These are phyloP conservation scores for Chrysosporium keratinophilum DNA, from an alignment of 2,329 filamentous ascomycete genomes.

Conservation along the genomic window DNA sequence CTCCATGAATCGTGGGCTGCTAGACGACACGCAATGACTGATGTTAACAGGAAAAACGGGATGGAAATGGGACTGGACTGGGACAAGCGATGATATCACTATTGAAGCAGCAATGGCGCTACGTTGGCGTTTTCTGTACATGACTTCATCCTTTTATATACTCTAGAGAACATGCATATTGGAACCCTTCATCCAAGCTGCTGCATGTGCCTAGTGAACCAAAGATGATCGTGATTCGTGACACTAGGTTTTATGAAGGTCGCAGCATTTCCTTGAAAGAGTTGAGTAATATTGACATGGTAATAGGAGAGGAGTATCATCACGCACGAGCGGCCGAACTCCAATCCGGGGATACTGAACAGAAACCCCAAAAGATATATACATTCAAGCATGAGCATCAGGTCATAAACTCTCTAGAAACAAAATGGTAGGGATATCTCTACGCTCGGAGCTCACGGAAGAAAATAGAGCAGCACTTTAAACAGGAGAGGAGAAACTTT, in stretches of 20 bases:
- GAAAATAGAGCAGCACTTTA: too few relatives aligned
- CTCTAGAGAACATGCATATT: too few relatives aligned
- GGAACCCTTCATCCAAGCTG: too few relatives aligned
- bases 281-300: background rate
- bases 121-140: too few relatives aligned
- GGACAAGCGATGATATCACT: background rate
- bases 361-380: background rate
- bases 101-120: background rate
- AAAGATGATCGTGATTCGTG: too few relatives aligned
- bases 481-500: background rate
- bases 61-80: background rate
- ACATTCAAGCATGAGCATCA: background rate
- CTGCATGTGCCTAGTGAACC: too few relatives aligned
- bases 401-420: background rate
- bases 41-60: background rate
- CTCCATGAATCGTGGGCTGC: background rate
- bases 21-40: background rate
- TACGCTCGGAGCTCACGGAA: background rate
- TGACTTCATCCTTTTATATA: too few relatives aligned
- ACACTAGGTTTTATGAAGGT: background rate
- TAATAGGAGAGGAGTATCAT: conserved; percentile 1
- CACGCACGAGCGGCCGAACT: background rate
- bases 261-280: background rate
- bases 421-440: background rate
- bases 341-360: background rate